These are phyloP conservation scores for Russula brevipes DNA, from an alignment of 768 basidiomycete species.

Conservation along the genomic window DNA sequence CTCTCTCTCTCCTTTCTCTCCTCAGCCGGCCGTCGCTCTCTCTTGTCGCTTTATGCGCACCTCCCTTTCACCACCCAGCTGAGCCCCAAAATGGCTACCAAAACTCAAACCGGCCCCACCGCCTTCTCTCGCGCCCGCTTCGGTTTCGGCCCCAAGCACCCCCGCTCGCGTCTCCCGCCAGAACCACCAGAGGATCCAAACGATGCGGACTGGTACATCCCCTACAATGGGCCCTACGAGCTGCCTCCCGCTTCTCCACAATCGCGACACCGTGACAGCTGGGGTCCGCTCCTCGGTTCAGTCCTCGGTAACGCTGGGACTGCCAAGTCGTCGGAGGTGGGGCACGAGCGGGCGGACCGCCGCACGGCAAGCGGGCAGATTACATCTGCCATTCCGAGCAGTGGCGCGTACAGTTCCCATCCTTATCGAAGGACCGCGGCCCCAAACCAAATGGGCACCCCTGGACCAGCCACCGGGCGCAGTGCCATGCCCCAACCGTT, in stretches of 20 bases:
- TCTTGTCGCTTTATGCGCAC: conserved; percentile 11
- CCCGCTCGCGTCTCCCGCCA: conserved; percentile 23
- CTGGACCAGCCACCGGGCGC: background rate
- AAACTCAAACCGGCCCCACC: conserved; percentile 30
- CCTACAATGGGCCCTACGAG: conserved; percentile 61
- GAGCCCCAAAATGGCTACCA: conserved; percentile 34
- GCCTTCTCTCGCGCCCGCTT: conserved; percentile 39
- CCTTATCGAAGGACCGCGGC: conserved; percentile 13
- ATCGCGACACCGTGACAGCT: conserved; percentile 31
- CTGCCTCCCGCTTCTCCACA: conserved; percentile 11
- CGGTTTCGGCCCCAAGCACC: conserved; percentile 28
- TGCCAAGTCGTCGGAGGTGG: conserved; percentile 6
- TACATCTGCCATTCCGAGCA: conserved; percentile 27
- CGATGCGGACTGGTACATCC: conserved; percentile 56
- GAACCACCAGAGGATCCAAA: conserved; percentile 26
- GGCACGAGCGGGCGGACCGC: background rate
- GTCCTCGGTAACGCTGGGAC: conserved; percentile 25
- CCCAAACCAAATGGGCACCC: background rate
- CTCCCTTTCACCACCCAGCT: background rate
- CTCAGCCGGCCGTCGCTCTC: conserved; percentile 3
- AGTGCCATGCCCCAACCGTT: conserved; percentile 30
- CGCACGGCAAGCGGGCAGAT: conserved; percentile 20
- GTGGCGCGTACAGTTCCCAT: conserved; percentile 19
- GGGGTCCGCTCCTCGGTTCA: conserved; percentile 31
- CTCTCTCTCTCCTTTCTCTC: background rate